These are phyloP conservation scores for Crithidia brevicula DNA, from an alignment of 208 protist species.

Conservation along the genomic window DNA sequence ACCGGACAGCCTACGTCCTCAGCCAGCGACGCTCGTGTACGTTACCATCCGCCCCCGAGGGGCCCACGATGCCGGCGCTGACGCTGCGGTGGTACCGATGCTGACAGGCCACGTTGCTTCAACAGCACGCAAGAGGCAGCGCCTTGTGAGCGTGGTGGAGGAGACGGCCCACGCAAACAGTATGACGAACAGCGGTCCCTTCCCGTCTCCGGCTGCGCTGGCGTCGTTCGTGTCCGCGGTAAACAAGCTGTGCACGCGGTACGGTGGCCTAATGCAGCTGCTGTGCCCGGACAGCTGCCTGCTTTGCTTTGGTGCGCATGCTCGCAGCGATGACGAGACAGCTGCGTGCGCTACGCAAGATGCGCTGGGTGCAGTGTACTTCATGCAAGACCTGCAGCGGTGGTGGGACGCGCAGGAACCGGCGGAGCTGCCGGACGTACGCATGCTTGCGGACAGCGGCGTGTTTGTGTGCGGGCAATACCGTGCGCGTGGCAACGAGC, in stretches of 20 bases:
- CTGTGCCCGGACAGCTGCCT: neutral
- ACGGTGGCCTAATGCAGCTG: neutral
- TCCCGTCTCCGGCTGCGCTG: slow-evolving; percentile 6
- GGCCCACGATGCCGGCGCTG: neutral
- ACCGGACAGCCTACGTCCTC: neutral
- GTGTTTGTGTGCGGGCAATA: slow-evolving; percentile 24
- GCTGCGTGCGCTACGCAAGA: slow-evolving; percentile 13
- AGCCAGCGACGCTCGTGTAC: neutral
- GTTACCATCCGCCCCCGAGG: neutral
- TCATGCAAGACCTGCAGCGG: slow-evolving; percentile 22
- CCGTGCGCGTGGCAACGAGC: slow-evolving; percentile 11
- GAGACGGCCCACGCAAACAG: neutral
- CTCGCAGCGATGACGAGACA: neutral
- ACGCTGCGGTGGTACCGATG: neutral
- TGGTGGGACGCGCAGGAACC: neutral
- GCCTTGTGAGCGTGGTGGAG: neutral
- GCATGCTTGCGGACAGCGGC: slow-evolving; percentile 29
- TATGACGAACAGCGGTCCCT: slow-evolving; percentile 15
- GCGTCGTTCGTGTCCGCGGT: neutral
- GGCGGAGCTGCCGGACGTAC: slow-evolving; percentile 13
- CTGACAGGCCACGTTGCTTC: too few species aligned
- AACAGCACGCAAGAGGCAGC: neutral
- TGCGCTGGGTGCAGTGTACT: slow-evolving; percentile 14
- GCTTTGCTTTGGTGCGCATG: slow-evolving; percentile 13
- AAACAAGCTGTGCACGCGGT: neutral